Percentiles rank a stretch among this genome's conserved stretches.
phyloP scores from a whole-genome alignment of 257 asterid species.

The Solanum chaucha region DNA sequence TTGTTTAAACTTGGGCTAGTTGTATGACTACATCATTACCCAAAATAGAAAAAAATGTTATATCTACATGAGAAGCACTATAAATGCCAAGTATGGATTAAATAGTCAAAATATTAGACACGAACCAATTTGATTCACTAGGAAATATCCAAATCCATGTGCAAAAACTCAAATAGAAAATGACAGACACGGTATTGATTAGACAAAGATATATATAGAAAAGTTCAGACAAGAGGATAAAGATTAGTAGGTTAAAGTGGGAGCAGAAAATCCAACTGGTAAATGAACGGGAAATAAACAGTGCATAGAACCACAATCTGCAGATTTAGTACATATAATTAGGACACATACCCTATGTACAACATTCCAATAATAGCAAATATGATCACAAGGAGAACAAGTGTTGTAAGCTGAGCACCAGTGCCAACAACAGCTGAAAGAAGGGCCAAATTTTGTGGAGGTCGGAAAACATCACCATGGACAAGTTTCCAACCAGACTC shows the following conservation, averaged over 20 bases:
- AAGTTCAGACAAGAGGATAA: not conserved
- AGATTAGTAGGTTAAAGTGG: not conserved
- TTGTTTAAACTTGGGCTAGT: not conserved
- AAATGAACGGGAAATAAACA: not conserved
- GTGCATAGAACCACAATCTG: not conserved
- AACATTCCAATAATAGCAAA: conserved; percentile 71
- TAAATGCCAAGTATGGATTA: not conserved
- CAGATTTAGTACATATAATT: not conserved
- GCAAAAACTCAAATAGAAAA: not conserved
- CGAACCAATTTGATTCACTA: not conserved
- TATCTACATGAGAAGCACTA: not conserved
- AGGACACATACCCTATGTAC: conserved; percentile 57
- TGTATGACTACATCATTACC: not conserved
- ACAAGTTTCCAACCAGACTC: conserved; percentile 96
- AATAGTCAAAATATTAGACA: not conserved
- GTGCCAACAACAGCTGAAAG: conserved; percentile 88
- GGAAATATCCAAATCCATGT: not conserved
- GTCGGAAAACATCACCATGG: conserved; percentile 90
- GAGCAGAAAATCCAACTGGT: not conserved
- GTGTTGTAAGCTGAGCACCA: conserved; percentile 77
- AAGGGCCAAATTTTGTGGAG: conserved; percentile 53
- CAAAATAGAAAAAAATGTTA: not conserved
- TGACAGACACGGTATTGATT: not conserved
- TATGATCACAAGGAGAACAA: conserved; percentile 61
- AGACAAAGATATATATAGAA: not conserved